These are phyloP conservation scores for Blastocrithidia nonstop DNA, from an alignment of 208 protist species.

Conservation along the genomic window DNA sequence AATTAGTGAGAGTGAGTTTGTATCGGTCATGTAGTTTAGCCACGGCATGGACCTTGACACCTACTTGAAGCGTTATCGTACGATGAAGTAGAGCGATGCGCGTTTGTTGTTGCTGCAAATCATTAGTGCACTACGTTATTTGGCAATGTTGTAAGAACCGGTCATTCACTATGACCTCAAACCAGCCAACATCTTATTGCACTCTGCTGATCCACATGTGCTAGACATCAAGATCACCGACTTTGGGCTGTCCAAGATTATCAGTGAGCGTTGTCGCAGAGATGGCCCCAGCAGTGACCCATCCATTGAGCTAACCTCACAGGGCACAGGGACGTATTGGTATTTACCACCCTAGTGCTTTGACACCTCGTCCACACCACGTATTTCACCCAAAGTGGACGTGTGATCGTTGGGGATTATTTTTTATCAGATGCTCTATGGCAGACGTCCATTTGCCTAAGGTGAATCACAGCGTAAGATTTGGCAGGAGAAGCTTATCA, in stretches of 20 bases:
- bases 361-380: constrained; percentile 64
- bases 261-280: constrained; percentile 10
- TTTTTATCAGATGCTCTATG: constrained; percentile 93
- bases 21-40: constrained; percentile 92
- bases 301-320: constrained; percentile 89
- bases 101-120: constrained; percentile 79
- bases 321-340: constrained; percentile 94
- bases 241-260: constrained; percentile 95
- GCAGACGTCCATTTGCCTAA: constrained; percentile 88
- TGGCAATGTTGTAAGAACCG: constrained; percentile 54
- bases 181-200: constrained; percentile 54
- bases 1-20: constrained; percentile 59
- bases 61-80: constrained; percentile 69
- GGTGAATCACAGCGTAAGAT: constrained; percentile 77
- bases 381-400: constrained; percentile 80
- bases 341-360: constrained; percentile 94
- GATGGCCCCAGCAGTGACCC: constrained; percentile 31
- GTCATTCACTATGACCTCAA: constrained; percentile 82
- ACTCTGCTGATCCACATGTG: constrained; percentile 37
- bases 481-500: constrained; percentile 69
- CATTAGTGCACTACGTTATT: constrained; percentile 85
- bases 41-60: constrained; percentile 82
- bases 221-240: constrained; percentile 92
- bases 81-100: constrained; percentile 80
- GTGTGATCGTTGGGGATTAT: constrained; percentile 89